Evolutionary conservation across 345 rosid genomes (phyloP).

Genomic region (Gossypium raimondii): DNA sequence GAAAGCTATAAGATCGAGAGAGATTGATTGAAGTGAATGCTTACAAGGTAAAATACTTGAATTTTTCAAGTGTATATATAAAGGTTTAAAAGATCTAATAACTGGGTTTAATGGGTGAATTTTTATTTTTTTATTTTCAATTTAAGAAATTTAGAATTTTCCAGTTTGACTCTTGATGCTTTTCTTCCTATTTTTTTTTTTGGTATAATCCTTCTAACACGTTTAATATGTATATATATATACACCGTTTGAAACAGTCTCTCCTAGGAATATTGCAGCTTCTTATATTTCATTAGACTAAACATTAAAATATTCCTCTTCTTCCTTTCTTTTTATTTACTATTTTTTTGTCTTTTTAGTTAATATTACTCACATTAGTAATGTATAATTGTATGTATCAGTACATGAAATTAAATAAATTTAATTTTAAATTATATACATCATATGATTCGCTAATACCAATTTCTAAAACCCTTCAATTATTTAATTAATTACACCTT

Average conservation of each 20-base stretch:
- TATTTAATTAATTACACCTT: too few relatives aligned
- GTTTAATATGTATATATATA: not conserved
- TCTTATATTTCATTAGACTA: not conserved
- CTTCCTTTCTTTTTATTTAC: not conserved
- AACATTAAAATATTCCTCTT: not conserved
- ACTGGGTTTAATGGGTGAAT: not conserved
- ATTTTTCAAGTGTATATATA: not conserved
- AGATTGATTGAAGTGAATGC: too few relatives aligned
- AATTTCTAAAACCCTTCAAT: too few relatives aligned
- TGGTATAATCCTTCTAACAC: slow-evolving; percentile 20
- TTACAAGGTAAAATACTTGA: too few relatives aligned
- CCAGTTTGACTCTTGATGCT: not conserved
- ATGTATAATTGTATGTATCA: too few relatives aligned
- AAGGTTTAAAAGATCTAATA: not conserved
- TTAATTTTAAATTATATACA: too few relatives aligned
- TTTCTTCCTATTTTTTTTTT: not conserved
- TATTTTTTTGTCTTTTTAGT: too few relatives aligned
- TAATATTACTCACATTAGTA: too few relatives aligned
- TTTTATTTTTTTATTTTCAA: not conserved
- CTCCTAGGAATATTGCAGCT: not conserved
- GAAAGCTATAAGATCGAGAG: too few relatives aligned
- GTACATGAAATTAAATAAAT: too few relatives aligned
- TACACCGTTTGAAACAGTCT: not conserved
- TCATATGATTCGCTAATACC: too few relatives aligned
- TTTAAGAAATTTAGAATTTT: slow-evolving; percentile 2